Evolutionary conservation across 2,329 filamentous ascomycete genomes (phyloP).

Genomic region (Fusarium palustre): DNA sequence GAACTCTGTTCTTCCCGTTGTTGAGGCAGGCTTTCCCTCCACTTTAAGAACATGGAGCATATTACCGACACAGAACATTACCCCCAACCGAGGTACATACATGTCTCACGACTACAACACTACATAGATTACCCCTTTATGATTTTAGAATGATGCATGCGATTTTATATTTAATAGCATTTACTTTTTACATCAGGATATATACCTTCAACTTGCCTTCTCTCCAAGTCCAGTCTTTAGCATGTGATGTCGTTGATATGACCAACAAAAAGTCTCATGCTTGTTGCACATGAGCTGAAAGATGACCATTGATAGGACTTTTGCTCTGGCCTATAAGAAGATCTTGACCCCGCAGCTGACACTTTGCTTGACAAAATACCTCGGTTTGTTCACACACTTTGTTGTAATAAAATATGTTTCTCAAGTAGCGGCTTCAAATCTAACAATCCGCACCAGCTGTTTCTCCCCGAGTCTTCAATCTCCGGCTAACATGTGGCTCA

Average conservation of each 20-base stretch:
- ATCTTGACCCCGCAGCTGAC: not conserved
- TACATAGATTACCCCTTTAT: constrained; percentile 12
- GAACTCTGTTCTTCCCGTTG: constrained; percentile 7
- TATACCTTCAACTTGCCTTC: not conserved
- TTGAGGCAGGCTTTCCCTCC: constrained; percentile 5
- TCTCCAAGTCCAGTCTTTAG: not conserved
- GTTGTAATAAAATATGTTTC: too few species aligned
- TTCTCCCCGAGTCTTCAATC: not conserved
- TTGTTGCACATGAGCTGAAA: not conserved
- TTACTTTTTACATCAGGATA: not conserved
- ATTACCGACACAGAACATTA: constrained; percentile 3
- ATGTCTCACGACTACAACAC: constrained; percentile 8
- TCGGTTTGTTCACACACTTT: too few species aligned
- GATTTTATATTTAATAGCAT: constrained; percentile 11
- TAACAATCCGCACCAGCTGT: too few species aligned
- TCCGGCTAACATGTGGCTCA: not conserved
- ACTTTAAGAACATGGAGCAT: constrained; percentile 7
- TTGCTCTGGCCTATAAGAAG: not conserved
- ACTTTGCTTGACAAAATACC: not conserved
- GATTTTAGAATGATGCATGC: constrained; percentile 14
- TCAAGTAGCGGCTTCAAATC: too few species aligned
- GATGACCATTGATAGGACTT: not conserved
- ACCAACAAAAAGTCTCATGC: too few species aligned
- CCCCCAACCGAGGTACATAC: not conserved
- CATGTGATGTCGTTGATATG: not conserved